Base-by-base conservation (phyloP, 2,329 filamentous ascomycete genomes). In the Alternaria conjuncta region DNA sequence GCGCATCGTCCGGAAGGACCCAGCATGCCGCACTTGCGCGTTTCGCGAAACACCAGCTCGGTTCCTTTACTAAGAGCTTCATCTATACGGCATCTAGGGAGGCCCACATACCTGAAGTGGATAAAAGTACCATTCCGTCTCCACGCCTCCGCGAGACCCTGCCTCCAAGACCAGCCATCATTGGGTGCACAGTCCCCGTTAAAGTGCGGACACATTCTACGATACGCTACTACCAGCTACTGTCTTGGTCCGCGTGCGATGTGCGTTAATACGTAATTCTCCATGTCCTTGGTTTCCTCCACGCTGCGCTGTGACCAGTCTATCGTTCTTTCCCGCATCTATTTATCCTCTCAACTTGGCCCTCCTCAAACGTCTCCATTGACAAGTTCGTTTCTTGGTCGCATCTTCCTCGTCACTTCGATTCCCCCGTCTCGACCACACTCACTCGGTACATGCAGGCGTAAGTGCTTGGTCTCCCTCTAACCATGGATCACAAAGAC, bases 61-160 rank as follows among this genome's bases (percentile, higher is more conserved):
- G 12, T 36, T 30, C 51, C 21, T 45, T 60, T 47, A 61, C 56
- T 53, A 61, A 63, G 28, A 60, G 60, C 55, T 60, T 67, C 57
- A 55, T 57, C 36, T 46, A n/a, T 49, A 61, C 25, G 57, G 46
- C 43, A 50, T 50, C 60, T 41, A 45, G 50, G 51, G 44, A 59
- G 64, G 47, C 63, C 70, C 67, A 70, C 69, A 67, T 65, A 41
- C 63, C 57, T 54, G 49, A 64, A 67, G 47, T 61, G 60, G 69
- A 60, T 60, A 64, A 60, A 60, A 60, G 58, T 54, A 64, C 65
- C 62, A 63, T 65, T 23, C 50, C 28, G 61, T 65, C 61, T 69
- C 62, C 61, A 68, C 67, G 60, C 60, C 44, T 54, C 57, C 53
- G 59, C 63, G 55, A 64, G 55, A 54, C 57, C 58, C 44, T 63